These are phyloP conservation scores for Termitomyces eurrhizus DNA, from an alignment of 768 basidiomycete species.

Conservation along the genomic window DNA sequence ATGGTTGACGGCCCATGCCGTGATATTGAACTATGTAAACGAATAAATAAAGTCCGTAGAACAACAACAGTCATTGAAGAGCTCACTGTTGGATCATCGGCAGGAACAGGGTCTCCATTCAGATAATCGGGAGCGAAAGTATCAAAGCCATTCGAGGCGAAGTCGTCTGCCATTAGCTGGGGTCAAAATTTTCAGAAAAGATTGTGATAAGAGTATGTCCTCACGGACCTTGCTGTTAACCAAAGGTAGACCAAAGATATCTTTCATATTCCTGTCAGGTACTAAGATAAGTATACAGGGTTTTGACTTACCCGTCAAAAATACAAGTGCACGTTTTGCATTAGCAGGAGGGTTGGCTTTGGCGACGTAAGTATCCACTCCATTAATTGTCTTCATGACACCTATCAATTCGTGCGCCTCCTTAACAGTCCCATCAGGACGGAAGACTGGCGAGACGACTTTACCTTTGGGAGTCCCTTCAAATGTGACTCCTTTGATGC, in stretches of 20 bases:
- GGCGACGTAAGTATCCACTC: constrained; percentile 14
- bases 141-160: constrained; percentile 18
- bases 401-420: background rate
- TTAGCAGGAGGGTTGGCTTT: constrained; percentile 9
- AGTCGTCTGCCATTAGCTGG: constrained; percentile 18
- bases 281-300: background rate
- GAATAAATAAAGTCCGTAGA: too few relatives aligned
- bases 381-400: constrained; percentile 12
- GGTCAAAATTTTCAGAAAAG: background rate
- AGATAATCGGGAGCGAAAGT: constrained; percentile 18
- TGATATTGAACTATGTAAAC: constrained; percentile 14
- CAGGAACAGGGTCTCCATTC: constrained; percentile 16
- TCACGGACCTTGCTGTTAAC: constrained; percentile 15
- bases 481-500: constrained; percentile 1
- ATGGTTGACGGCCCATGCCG: constrained; percentile 29
- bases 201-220: background rate
- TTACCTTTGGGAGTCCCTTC: background rate
- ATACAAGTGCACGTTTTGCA: constrained; percentile 10
- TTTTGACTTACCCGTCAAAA: constrained; percentile 11
- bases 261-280: constrained; percentile 3
- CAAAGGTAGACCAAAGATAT: constrained; percentile 16
- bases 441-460: background rate
- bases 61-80: background rate
- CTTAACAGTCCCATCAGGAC: too few relatives aligned
- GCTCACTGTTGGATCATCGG: constrained; percentile 14